Evolutionary conservation across 768 basidiomycete genomes (phyloP).

Genomic region (Dendrothele bispora): DNA sequence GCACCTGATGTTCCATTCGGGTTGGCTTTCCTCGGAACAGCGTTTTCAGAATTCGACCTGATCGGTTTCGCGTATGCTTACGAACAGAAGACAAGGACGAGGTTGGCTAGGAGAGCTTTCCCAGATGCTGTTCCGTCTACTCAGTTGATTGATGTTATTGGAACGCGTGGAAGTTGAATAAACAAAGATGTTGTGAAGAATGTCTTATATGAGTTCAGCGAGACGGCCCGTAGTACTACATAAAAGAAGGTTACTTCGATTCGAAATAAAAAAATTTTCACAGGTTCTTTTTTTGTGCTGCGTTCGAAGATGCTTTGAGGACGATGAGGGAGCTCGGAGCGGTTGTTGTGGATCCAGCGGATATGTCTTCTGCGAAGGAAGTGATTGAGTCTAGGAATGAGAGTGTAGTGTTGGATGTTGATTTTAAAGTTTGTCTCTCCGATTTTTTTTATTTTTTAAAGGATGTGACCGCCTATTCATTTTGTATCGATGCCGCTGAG

Average conservation of each 20-base stretch:
- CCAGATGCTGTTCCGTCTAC: conserved; percentile 56
- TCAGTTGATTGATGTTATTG: conserved; percentile 37
- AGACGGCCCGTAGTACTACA: no score
- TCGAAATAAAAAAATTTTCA: no score
- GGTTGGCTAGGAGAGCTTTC: conserved; percentile 49
- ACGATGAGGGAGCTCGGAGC: conserved; percentile 42
- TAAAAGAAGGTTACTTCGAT: no score
- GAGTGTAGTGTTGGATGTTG: conserved; percentile 47
- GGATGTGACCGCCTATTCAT: no score
- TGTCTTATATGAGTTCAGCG: no score
- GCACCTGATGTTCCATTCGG: conserved; percentile 63
- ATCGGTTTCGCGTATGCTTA: conserved; percentile 63
- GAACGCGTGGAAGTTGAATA: conserved; percentile 3
- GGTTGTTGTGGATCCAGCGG: conserved; percentile 61
- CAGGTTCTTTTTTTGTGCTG: no score
- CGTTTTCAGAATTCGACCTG: conserved; percentile 60
- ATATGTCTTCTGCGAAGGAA: conserved; percentile 56
- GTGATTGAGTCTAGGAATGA: conserved; percentile 51
- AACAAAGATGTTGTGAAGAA: no score
- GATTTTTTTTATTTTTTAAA: not conserved
- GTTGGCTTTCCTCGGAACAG: conserved; percentile 60
- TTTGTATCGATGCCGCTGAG: no score
- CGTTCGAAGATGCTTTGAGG: conserved; percentile 38
- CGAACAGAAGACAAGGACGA: conserved; percentile 60
- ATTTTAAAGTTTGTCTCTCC: conserved; percentile 62